Evolutionary conservation across 768 basidiomycete species (phyloP).

Genomic region (Amanita pseudoporphyria): DNA sequence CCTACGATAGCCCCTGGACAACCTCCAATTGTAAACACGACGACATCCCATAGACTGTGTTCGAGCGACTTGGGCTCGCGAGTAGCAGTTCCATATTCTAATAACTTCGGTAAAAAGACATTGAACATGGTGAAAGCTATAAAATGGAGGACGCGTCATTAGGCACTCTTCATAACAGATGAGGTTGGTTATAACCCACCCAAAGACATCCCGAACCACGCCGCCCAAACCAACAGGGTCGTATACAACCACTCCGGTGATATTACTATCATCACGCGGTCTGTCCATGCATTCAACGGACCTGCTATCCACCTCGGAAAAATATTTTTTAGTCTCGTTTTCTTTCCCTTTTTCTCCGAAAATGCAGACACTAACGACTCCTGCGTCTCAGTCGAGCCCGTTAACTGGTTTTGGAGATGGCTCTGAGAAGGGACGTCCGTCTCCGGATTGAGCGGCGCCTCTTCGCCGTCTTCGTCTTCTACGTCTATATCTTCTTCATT

Average conservation of each 20-base stretch:
- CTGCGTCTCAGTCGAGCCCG: background rate
- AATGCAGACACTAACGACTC: background rate
- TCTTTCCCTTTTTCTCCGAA: background rate
- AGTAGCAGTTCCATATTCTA: conserved; percentile 46
- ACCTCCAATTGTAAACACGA: conserved; percentile 76
- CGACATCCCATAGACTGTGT: conserved; percentile 75
- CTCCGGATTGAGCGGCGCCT: conserved; percentile 2
- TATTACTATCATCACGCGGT: conserved; percentile 60
- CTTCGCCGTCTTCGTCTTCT: conserved; percentile 2
- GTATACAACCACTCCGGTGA: conserved; percentile 67
- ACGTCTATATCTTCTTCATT: background rate
- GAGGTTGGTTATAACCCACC: conserved; percentile 38
- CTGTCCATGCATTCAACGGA: conserved; percentile 61
- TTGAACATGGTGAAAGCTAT: conserved; percentile 89
- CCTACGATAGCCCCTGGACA: conserved; percentile 77
- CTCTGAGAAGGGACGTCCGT: background rate
- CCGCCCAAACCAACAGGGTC: conserved; percentile 69
- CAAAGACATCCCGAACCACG: conserved; percentile 70
- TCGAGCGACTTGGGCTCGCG: conserved; percentile 35
- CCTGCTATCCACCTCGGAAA: conserved; percentile 34
- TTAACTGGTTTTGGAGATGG: background rate
- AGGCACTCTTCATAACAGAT: background rate
- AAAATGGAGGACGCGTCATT: conserved; percentile 5
- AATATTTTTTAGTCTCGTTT: background rate
- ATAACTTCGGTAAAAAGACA: conserved; percentile 78